Percentiles rank a stretch among this genome's conserved stretches.
phyloP scores from a whole-genome alignment of 75 land plant genomes.

The Pinus taeda region DNA sequence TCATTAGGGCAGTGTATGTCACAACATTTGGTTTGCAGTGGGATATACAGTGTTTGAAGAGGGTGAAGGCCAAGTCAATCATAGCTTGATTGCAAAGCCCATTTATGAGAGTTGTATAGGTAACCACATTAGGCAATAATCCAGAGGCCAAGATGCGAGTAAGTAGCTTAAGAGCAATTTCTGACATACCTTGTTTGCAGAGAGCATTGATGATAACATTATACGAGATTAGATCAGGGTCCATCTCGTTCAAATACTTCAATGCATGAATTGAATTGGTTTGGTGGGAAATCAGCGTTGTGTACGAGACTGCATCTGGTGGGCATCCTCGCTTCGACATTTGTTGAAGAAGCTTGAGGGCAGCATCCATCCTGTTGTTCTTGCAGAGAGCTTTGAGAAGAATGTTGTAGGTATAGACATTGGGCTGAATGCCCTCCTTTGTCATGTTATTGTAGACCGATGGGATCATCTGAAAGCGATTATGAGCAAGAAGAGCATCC shows the following conservation, averaged over 20 bases:
- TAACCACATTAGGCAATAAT: slow-evolving; percentile 7
- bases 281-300: slow-evolving; percentile 36
- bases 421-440: slow-evolving; percentile 52
- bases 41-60: neutral
- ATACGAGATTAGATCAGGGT: no score
- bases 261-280: neutral
- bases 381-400: slow-evolving; percentile 62
- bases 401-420: slow-evolving; percentile 62
- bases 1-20: slow-evolving; percentile 46
- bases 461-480: slow-evolving; percentile 42
- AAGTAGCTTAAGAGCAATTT: neutral
- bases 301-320: slow-evolving; percentile 67
- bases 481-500: slow-evolving; percentile 42
- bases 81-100: slow-evolving; percentile 7
- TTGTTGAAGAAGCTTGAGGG: slow-evolving; percentile 41
- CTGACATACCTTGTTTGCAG: no score
- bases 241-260: no score
- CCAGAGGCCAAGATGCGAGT: neutral
- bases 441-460: slow-evolving; percentile 54
- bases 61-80: neutral
- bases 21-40: slow-evolving; percentile 41
- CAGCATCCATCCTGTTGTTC: slow-evolving; percentile 48
- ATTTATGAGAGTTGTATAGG: slow-evolving; percentile 9
- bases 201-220: no score
- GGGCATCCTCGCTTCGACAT: slow-evolving; percentile 42